These are phyloP conservation scores for Malassezia nana DNA, from an alignment of 1,284 basidiomycete genomes.

Conservation along the genomic window DNA sequence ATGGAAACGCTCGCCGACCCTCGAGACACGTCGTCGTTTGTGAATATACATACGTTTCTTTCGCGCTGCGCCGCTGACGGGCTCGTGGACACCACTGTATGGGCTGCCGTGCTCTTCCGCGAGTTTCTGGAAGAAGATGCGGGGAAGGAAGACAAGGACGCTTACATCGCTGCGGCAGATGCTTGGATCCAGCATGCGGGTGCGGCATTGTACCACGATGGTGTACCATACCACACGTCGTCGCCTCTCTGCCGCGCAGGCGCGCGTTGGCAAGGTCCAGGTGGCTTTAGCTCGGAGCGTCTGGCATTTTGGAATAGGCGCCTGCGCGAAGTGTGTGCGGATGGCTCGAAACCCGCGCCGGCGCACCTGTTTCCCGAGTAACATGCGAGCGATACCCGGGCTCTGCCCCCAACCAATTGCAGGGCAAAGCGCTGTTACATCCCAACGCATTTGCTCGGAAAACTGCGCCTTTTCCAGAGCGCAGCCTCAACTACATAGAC, in stretches of 20 bases:
- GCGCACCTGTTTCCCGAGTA: not conserved
- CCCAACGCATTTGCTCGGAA: too few species aligned
- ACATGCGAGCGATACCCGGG: too few species aligned
- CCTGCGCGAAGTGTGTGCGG: slow-evolving; percentile 2
- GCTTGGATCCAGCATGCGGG: slow-evolving; percentile 2
- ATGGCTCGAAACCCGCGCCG: not conserved
- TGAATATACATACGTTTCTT: not conserved
- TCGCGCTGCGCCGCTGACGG: not conserved
- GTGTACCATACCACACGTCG: not conserved
- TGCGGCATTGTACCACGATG: not conserved
- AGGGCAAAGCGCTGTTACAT: too few species aligned
- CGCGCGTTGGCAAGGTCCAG: not conserved
- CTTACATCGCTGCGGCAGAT: not conserved
- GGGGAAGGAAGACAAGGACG: not conserved
- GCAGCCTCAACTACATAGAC: too few species aligned
- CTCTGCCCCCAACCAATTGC: too few species aligned
- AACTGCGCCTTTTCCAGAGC: too few species aligned
- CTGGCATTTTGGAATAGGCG: slow-evolving; percentile 3
- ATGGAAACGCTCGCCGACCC: slow-evolving; percentile 1
- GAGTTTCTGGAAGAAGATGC: not conserved
- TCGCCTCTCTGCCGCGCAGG: slow-evolving; percentile 2
- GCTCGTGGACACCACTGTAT: not conserved
- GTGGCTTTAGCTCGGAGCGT: not conserved
- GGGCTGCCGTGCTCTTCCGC: not conserved
- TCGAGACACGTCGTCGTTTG: not conserved